Percentiles rank a stretch among this genome's conserved stretches.
Conservation (phyloP, 2,329 filamentous ascomycete species). For the Alternaria sp. region DNA sequence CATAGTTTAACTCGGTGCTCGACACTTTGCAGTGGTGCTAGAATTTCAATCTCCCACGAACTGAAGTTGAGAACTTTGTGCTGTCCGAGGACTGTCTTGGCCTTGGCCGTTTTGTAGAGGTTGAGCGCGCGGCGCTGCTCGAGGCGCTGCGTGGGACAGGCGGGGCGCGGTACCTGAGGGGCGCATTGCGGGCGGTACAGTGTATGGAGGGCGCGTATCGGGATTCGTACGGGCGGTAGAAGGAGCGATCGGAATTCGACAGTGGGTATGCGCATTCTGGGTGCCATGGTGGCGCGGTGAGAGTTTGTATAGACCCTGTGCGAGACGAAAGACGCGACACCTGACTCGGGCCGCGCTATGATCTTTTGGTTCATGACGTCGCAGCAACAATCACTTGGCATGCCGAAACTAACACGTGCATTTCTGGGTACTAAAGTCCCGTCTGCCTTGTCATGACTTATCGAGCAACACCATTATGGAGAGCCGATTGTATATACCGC, state of each 20-base stretch:
- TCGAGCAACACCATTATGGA: not conserved
- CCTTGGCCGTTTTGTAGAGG: slow-evolving; percentile 37
- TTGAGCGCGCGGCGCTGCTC: slow-evolving; percentile 29
- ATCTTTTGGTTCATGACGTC: not conserved
- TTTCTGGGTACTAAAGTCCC: not conserved
- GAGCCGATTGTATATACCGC: not conserved
- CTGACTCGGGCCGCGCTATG: slow-evolving; percentile 6
- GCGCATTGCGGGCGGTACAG: slow-evolving; percentile 22
- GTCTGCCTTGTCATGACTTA: not conserved
- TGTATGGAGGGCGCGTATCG: slow-evolving; percentile 16
- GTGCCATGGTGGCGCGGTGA: slow-evolving; percentile 18
- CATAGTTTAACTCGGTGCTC: slow-evolving; percentile 29
- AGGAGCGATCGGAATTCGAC: slow-evolving; percentile 31
- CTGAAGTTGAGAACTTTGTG: slow-evolving; percentile 34
- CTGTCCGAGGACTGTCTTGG: slow-evolving; percentile 30
- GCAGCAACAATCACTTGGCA: not conserved
- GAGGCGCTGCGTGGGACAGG: slow-evolving; percentile 20
- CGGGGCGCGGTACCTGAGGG: not conserved
- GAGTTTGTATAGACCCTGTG: not conserved
- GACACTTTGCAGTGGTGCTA: slow-evolving; percentile 6
- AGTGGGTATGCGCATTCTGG: slow-evolving; percentile 11
- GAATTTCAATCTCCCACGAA: slow-evolving; percentile 6
- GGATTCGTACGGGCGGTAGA: slow-evolving; percentile 21
- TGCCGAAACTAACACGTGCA: not conserved
- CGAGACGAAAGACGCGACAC: not conserved